A percentile compares a stretch with the other conserved stretches of the same genome.
Evolutionary conservation across 257 asterid genomes (phyloP).

Genomic region (Coffea canephora): DNA sequence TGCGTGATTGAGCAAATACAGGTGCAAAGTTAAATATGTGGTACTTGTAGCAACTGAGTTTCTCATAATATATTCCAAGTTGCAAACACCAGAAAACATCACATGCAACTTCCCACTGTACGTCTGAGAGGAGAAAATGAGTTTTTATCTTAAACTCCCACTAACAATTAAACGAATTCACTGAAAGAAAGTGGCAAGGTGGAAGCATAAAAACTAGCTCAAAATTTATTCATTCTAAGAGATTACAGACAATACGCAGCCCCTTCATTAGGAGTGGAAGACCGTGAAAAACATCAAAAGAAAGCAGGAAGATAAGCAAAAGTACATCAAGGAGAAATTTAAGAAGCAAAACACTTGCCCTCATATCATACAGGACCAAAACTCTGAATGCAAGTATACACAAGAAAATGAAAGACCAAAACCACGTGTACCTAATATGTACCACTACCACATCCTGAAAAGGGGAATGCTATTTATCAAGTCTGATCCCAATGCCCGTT

Average conservation of each 20-base stretch:
- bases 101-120: neutral
- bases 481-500: neutral
- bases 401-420: slow-evolving; percentile 14
- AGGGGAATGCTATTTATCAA: neutral
- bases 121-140: neutral
- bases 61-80: neutral
- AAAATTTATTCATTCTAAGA: slow-evolving; percentile 2
- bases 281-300: neutral
- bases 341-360: neutral
- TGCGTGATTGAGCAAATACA: neutral
- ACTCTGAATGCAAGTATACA: slow-evolving; percentile 7
- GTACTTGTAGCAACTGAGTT: neutral
- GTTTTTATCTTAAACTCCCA: neutral
- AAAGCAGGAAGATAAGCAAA: neutral
- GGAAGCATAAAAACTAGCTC: neutral
- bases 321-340: neutral
- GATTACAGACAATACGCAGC: neutral
- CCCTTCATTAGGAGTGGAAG: neutral
- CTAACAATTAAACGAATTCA: neutral
- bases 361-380: slow-evolving; percentile 2
- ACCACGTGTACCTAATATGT: slow-evolving; percentile 14
- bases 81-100: neutral
- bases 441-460: neutral
- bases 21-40: neutral
- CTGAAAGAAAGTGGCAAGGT: neutral